phyloP scores from a whole-genome alignment of 495 filamentous ascomycete species.

The Neurospora terricola region DNA sequence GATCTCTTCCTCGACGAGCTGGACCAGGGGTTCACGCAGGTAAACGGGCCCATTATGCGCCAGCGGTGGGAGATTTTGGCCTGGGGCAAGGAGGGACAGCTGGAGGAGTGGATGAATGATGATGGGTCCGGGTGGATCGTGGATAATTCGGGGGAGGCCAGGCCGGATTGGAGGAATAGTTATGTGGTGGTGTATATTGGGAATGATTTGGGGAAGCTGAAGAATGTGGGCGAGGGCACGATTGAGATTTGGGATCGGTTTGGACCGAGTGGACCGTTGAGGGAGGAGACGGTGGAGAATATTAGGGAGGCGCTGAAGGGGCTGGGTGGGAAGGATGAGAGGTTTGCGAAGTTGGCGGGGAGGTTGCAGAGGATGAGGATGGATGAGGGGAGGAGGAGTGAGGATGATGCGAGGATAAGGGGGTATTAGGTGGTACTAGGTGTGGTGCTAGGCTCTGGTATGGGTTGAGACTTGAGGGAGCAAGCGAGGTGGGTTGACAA shows the following conservation, averaged over 20 bases:
- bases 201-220: background rate
- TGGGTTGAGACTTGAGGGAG: background rate
- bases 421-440: background rate
- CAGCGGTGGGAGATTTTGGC: slow-evolving; percentile 2
- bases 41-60: background rate
- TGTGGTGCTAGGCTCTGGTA: too few relatives aligned
- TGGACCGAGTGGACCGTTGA: background rate
- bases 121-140: slow-evolving; percentile 6
- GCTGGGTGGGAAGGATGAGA: background rate
- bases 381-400: background rate
- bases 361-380: background rate
- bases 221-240: background rate
- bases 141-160: slow-evolving; percentile 4
- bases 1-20: background rate
- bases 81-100: slow-evolving; percentile 10
- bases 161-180: slow-evolving; percentile 11
- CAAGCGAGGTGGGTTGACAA: background rate
- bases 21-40: background rate
- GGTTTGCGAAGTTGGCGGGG: background rate
- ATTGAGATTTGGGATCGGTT: slow-evolving; percentile 9
- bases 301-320: slow-evolving; percentile 3
- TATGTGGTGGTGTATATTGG: slow-evolving; percentile 7
- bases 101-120: slow-evolving; percentile 10
- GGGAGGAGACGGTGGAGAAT: slow-evolving; percentile 3
- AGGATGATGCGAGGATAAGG: background rate